Base-by-base conservation (phyloP, 176 grass and related monocot genomes). In the Eleusine coracana region DNA sequence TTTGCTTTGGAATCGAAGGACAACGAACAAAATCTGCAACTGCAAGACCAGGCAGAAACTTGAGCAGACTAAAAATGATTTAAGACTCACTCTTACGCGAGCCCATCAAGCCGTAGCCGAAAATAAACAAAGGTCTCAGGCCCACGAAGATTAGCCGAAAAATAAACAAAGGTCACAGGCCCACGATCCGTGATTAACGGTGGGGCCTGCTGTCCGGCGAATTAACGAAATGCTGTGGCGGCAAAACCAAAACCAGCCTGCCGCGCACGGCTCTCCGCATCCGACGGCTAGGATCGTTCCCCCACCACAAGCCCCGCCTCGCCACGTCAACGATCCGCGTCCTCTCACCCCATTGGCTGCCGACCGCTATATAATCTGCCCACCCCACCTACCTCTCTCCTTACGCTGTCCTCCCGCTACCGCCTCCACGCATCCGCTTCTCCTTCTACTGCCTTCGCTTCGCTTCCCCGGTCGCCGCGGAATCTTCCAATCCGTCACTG, bases 321-420 rank as follows among this genome's bases (percentile, higher is more conserved):
- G 78, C 54, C 60, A 65, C 29, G 79, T 87, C 75, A 66, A 1
- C 54, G 94, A 97, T 97, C 94, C 94, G 89, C 51, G 85, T 38
- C 50, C 82, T 86, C 40, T 2, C 42, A 1, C 28, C 6, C n/a
- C 4, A 90, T 91, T 91, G 87, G 91, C 29, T 66, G 1, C 3
- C 1, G 2, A 1, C 23, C 10, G 0, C 51, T 91, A 91, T 93
- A 91, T 76, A 89, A 71, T 0, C 2, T 28, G 51, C 21, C 36
- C 20, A 66, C 36, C 66, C 1, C 3, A 2, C 5, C 45, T 38
- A 5, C 1, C 7, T 7, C 17, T 17, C 3, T 2, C 13, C 70
- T 52, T 16, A 12, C 28, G 11, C 11, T 42, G 31, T 66, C 25
- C 17, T n/a, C 21, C 29, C 14, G 15, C 75, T 12, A 44, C 23